Percentiles rank a stretch among this genome's conserved stretches.
phyloP scores from a whole-genome alignment of 768 basidiomycete genomes.

The Clathrus columnatus region DNA sequence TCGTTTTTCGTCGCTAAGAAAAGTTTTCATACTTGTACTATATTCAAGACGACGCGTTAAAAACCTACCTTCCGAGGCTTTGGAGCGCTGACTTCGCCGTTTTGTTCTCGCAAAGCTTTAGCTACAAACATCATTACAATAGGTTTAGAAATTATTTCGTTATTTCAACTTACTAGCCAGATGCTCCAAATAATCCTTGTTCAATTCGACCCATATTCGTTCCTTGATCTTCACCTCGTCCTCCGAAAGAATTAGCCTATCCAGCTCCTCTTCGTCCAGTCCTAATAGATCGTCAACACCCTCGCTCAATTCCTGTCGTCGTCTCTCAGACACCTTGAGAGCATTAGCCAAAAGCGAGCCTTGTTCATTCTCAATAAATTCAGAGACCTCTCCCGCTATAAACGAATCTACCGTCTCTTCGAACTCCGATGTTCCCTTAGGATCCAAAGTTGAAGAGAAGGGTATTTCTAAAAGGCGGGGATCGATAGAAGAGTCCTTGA shows the following conservation, averaged over 20 bases:
- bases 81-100: conserved; percentile 23
- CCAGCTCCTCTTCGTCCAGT: conserved; percentile 87
- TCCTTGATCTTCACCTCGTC: conserved; percentile 83
- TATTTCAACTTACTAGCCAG: conserved; percentile 56
- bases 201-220: conserved; percentile 90
- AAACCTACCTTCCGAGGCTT: conserved; percentile 81
- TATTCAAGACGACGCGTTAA: too few relatives aligned
- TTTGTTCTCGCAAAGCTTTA: conserved; percentile 47
- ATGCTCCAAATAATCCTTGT: conserved; percentile 82
- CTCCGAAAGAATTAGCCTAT: conserved; percentile 65
- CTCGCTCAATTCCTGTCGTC: conserved; percentile 38
- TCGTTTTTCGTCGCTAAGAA: conserved; percentile 58
- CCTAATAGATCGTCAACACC: conserved; percentile 58
- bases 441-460: conserved; percentile 10
- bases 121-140: conserved; percentile 43
- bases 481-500: conserved; percentile 29
- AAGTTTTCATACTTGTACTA: neutral
- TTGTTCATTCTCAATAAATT: conserved; percentile 53
- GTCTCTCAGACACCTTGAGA: conserved; percentile 58
- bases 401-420: conserved; percentile 56
- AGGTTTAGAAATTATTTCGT: neutral
- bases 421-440: conserved; percentile 25
- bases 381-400: conserved; percentile 62
- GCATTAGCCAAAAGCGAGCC: conserved; percentile 51
- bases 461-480: conserved; percentile 18